These are phyloP conservation scores for Trichomonas vaginalis DNA, from an alignment of 208 protist species.

Conservation along the genomic window DNA sequence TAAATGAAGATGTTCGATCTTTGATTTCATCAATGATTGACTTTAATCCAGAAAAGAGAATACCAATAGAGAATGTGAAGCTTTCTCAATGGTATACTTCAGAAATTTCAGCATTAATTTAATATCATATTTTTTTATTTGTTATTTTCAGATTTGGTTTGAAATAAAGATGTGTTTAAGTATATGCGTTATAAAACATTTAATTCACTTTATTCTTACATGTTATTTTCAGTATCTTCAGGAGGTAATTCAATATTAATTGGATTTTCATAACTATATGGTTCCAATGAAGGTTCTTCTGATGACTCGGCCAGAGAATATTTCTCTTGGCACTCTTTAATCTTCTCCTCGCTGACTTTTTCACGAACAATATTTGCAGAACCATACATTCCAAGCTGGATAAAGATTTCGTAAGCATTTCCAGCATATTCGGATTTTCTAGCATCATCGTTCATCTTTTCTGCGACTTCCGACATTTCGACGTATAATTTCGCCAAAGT, in stretches of 20 bases:
- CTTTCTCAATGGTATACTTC: not conserved
- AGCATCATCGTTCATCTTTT: not conserved
- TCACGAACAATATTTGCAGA: not conserved
- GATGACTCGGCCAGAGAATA: not conserved
- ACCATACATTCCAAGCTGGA: not conserved
- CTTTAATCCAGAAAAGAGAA: not conserved
- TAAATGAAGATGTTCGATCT: not conserved
- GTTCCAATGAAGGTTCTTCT: not conserved
- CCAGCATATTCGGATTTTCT: not conserved
- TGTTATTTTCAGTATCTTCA: not conserved
- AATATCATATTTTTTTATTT: too few species aligned
- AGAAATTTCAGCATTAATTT: too few species aligned
- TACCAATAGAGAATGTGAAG: not conserved
- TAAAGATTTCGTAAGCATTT: not conserved
- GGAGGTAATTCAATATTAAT: not conserved
- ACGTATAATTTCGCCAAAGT: not conserved
- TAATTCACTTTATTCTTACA: too few species aligned
- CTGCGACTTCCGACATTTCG: not conserved
- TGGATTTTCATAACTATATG: not conserved
- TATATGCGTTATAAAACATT: too few species aligned
- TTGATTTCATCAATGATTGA: not conserved
- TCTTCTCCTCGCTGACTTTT: not conserved
- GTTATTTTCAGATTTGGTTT: too few species aligned
- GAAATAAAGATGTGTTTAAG: too few species aligned
- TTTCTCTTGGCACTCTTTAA: not conserved